Evolutionary conservation across 2,329 filamentous ascomycete genomes (phyloP).

Genomic region (Ilyonectria robusta): DNA sequence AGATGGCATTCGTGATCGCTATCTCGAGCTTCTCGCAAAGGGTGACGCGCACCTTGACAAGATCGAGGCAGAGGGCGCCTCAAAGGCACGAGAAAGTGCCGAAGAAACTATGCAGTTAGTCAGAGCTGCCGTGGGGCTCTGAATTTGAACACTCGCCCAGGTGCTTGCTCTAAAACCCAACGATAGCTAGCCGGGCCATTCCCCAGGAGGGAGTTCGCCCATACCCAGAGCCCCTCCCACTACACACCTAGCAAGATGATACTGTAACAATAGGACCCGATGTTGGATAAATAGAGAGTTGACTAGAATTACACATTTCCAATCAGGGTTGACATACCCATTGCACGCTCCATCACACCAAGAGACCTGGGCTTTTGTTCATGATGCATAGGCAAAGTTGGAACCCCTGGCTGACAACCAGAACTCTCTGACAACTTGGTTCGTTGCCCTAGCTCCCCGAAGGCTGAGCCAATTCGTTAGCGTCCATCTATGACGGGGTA

Average conservation of each 20-base stretch:
- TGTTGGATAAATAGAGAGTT: not conserved
- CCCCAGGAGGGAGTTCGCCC: not conserved
- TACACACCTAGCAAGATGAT: conserved; percentile 7
- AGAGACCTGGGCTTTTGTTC: conserved; percentile 25
- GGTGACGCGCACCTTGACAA: conserved; percentile 68
- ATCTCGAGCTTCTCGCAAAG: conserved; percentile 63
- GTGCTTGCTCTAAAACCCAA: conserved; percentile 15
- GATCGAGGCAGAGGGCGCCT: conserved; percentile 71
- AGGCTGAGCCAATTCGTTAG: conserved; percentile 60
- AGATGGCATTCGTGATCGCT: conserved; percentile 68
- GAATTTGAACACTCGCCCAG: conserved; percentile 13
- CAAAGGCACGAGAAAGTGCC: conserved; percentile 74
- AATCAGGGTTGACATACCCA: not conserved
- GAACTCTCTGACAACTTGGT: conserved; percentile 78
- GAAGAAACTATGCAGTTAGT: conserved; percentile 69
- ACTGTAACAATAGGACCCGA: conserved; percentile 6
- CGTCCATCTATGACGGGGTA: not conserved
- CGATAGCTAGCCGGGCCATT: not conserved
- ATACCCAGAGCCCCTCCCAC: not conserved
- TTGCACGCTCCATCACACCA: conserved; percentile 7
- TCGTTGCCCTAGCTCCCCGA: conserved; percentile 75
- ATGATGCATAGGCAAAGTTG: conserved; percentile 74
- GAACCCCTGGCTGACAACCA: conserved; percentile 77
- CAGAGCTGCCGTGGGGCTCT: conserved; percentile 66
- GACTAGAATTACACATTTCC: not conserved